phyloP scores from a whole-genome alignment of 225 moss, liverwort and hornwort genomes.

The Ulota crispa region DNA sequence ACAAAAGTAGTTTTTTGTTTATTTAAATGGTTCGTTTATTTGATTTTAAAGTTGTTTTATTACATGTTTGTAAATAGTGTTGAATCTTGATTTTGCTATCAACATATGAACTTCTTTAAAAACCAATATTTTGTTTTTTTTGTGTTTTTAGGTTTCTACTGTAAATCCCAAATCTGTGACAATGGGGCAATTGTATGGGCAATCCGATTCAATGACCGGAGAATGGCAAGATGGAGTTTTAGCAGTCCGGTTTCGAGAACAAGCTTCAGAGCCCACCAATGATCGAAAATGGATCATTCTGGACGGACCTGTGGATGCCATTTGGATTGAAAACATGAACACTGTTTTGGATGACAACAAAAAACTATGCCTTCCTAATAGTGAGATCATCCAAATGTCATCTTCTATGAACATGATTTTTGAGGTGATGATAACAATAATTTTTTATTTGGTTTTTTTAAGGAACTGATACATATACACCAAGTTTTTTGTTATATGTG shows the following conservation, averaged over 20 bases:
- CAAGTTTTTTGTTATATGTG: no score
- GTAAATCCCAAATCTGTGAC: conserved; percentile 86
- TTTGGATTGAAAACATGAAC: conserved; percentile 99
- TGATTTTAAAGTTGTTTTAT: no score
- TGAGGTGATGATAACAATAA: conserved; percentile 36
- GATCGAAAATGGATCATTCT: conserved; percentile 85
- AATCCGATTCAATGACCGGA: conserved; percentile 61
- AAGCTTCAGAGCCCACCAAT: conserved; percentile 73
- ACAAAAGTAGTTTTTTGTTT: no score
- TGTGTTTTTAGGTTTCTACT: conserved; percentile 44
- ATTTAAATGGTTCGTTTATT: no score
- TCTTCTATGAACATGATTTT: conserved; percentile 92
- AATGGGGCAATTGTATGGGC: conserved; percentile 87
- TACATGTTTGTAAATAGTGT: no score
- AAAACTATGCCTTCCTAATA: conserved; percentile 84
- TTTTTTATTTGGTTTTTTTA: no score
- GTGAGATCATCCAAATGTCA: conserved; percentile 92
- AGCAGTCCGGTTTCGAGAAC: conserved; percentile 75
- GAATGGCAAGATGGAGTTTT: conserved; percentile 85
- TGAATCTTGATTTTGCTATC: no score
- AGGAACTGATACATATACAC: no score
- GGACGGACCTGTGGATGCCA: conserved; percentile 93
- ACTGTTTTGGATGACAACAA: conserved; percentile 90
- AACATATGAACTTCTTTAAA: no score
- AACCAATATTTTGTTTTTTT: no score